Base-by-base conservation (phyloP, 768 basidiomycete genomes). In the Obba rivulosa region DNA sequence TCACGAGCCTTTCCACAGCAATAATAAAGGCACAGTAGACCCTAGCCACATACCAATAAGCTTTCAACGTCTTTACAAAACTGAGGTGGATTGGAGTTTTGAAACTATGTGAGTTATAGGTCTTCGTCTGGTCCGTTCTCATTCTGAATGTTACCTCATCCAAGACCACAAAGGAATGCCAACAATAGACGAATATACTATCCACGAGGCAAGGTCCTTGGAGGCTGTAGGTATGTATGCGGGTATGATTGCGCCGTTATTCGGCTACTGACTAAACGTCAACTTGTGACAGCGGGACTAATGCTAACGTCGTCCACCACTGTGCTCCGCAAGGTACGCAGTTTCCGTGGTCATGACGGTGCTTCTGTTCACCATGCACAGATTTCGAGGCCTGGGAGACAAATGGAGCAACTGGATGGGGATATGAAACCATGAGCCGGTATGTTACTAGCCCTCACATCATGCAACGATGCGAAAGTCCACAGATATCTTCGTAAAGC, bases 31-130 rank as follows among this genome's bases (percentile, higher is more conserved):
- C 8, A 4, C 24, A 16, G 3, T 25, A 23, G 7, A 16, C 23
- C 28, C 9, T 24, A 14, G 20, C 9, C 34, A 23, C 14, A 53
- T 51, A 59, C 21, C 51, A 2, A 34, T 57, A 3, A 55, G 38
- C 2, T 66, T 53, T 37, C 2, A 37, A 1, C 40, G 62, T 11
- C 59, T 85, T 7, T 76, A 79, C 47, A 60, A 67, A 38, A 65
- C 70, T 2, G 69, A 69, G 39, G 69, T 76, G 57, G 75, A 79
- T 25, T 83, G 56, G 56, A 42, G 40, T 5, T 53, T 49, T 23
- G n/a, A 51, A 11, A 55, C 54, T 7, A 51, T 24, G 56, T 60
- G 22, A 11, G 50, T 17, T 31, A 13, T 20, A 8, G 8, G 28
- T 13, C 13, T 43, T 7, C 22, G 11, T 17, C 18, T 31, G 17